Evolutionary conservation across 2,329 filamentous ascomycete genomes (phyloP), one percentile per base, ranked within the genome.

Genomic region (Colletotrichum limetticola): DNA sequence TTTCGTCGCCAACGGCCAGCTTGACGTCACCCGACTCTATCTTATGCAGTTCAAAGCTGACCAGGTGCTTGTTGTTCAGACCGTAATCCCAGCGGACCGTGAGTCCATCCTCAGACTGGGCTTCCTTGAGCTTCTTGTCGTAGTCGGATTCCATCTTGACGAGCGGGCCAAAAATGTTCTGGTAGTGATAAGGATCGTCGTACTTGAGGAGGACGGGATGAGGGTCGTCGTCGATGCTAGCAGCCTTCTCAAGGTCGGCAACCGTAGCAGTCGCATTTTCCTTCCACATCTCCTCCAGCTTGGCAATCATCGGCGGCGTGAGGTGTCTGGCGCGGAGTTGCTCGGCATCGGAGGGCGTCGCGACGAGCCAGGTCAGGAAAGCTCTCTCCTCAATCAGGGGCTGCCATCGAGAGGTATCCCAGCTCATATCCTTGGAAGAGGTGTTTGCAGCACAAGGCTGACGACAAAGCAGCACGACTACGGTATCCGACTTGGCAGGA

Each of bases 91-190:
- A 99, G 68, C 94, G 93, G 73, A 99, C 95, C 53, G 95, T 90
- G 53, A 99, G 86, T n/a, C 94, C 94, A 83, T 99, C 97, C 84
- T 99, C 97, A 1, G 95, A 98, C 82, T 99, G 97, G 0, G 96
- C 95, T 82, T 99, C 97, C 85, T 99, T 99, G 78, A 99, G 89
- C 84, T 99, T 98, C 83, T 97, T 96, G 83, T 99, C 97, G 80
- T 99, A 99, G 83, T 99, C 97, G 56, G 97, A 97, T 83, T 99
- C 97, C 83, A 99, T 99, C 86, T 98, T 99, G 79, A 99, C 97
- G 16, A 99, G 88, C 0, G 97, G 97, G 0, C 97, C 97, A 81
- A 99, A 99, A 42, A 98, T 97, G 79, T 98, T 99, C 84, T 99
- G 97, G 79, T 99, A 99, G 80, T 99, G 96, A 82, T 95, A 99